These are phyloP conservation scores for Flaveria trinervia DNA, from an alignment of 129 eudicot genomes.

Conservation along the genomic window DNA sequence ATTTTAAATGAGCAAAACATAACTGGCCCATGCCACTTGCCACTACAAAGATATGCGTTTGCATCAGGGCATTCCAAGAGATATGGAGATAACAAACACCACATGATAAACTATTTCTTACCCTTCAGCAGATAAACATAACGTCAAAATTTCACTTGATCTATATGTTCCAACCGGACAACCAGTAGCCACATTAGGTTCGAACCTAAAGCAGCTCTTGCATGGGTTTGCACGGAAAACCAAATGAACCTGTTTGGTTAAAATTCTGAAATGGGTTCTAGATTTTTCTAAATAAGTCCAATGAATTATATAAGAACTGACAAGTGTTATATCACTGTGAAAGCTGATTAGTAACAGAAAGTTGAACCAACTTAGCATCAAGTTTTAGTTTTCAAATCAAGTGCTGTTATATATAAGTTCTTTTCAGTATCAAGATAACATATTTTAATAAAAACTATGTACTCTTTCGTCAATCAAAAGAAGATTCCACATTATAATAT, in stretches of 20 bases:
- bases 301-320: background rate
- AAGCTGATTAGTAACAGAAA: background rate
- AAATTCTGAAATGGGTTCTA: background rate
- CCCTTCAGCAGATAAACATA: too few species aligned
- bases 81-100: conserved; percentile 1
- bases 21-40: conserved; percentile 1
- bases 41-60: background rate
- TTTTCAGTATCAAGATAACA: background rate
- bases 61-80: conserved; percentile 4
- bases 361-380: conserved; percentile 6
- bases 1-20: background rate
- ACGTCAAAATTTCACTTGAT: too few species aligned
- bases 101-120: too few species aligned
- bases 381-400: conserved; percentile 19
- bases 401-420: conserved; percentile 5
- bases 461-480: too few species aligned
- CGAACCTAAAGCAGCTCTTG: background rate
- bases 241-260: conserved; percentile 3
- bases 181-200: conserved; percentile 6
- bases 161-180: too few species aligned
- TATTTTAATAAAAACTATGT: too few species aligned
- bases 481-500: too few species aligned
- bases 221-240: background rate
- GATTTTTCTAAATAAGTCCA: background rate
- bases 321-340: background rate